Evolutionary conservation across 495 filamentous ascomycete genomes (phyloP).

Genomic region (Parathielavia appendiculata): DNA sequence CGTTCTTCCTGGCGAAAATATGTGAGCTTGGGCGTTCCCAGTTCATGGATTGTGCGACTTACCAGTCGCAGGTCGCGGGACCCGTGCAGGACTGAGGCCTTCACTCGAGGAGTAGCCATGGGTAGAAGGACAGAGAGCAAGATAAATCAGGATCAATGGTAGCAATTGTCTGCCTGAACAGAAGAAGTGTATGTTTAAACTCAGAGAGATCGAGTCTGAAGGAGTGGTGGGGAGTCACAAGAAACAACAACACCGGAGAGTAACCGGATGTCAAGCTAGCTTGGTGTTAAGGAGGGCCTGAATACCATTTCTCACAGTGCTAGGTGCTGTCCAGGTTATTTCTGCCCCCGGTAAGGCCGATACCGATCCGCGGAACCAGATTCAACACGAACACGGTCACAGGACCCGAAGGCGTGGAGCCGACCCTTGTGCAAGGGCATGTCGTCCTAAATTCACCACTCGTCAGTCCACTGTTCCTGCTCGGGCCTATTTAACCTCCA

Average conservation of each 20-base stretch:
- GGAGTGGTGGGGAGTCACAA: background rate
- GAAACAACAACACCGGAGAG: too few relatives aligned
- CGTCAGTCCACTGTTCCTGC: too few relatives aligned
- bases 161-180: background rate
- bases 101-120: constrained; percentile 32
- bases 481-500: too few relatives aligned
- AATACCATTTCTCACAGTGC: too few relatives aligned
- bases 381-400: background rate
- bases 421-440: background rate
- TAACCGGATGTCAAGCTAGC: too few relatives aligned
- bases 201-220: background rate
- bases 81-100: constrained; percentile 66
- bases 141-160: background rate
- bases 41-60: constrained; percentile 25
- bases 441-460: background rate
- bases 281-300: too few relatives aligned
- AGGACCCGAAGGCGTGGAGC: background rate
- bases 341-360: background rate
- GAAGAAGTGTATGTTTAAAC: background rate
- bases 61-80: constrained; percentile 63
- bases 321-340: too few relatives aligned
- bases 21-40: background rate
- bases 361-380: constrained; percentile 2
- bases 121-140: background rate
- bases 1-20: constrained; percentile 43